phyloP scores from a whole-genome alignment of 2,329 filamentous ascomycete species.

The Hortaea sp. region DNA sequence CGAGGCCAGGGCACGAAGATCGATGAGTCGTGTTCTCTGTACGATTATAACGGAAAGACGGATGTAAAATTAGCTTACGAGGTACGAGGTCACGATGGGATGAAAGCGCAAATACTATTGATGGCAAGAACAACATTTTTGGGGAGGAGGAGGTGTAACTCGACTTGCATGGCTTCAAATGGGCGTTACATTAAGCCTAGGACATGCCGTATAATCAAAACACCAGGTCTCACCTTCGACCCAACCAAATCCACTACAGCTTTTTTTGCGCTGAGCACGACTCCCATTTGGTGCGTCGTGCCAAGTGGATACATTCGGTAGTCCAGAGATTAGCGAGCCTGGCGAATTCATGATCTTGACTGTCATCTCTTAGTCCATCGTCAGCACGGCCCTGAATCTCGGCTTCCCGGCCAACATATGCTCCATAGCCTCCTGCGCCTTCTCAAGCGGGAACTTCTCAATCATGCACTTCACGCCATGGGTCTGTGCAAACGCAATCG shows the following conservation, averaged over 20 bases:
- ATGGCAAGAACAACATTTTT: too few relatives aligned
- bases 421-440: constrained; percentile 41
- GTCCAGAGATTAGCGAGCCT: too few relatives aligned
- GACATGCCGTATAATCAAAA: too few relatives aligned
- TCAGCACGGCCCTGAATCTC: constrained; percentile 42
- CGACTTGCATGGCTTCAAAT: too few relatives aligned
- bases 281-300: too few relatives aligned
- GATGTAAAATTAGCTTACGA: not conserved
- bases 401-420: constrained; percentile 41
- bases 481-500: constrained; percentile 39
- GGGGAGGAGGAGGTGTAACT: too few relatives aligned
- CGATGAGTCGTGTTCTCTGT: not conserved
- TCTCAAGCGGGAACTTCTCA: constrained; percentile 43
- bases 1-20: not conserved
- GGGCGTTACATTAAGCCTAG: too few relatives aligned
- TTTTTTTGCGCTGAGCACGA: too few relatives aligned
- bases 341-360: too few relatives aligned
- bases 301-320: too few relatives aligned
- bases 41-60: not conserved
- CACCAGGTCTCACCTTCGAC: too few relatives aligned
- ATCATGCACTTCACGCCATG: constrained; percentile 43
- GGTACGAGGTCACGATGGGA: not conserved
- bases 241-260: too few relatives aligned
- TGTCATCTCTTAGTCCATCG: constrained; percentile 25
- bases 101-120: not conserved